Percentiles rank a stretch among this genome's conserved stretches.
Evolutionary conservation across 73 alveolate species (phyloP).

Genomic region (Tetrahymena thermophila): DNA sequence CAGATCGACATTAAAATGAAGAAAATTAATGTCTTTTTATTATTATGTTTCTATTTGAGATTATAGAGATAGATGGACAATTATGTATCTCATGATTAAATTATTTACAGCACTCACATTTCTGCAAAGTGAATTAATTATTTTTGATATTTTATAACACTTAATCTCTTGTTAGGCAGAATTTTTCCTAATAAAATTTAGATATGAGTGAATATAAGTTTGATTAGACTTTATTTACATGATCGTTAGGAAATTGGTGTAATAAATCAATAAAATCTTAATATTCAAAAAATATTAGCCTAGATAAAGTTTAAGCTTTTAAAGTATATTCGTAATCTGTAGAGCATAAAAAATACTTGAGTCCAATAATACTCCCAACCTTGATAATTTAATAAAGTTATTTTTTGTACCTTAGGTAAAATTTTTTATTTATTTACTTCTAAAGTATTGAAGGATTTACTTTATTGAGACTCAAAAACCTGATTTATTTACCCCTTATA

Average conservation of each 20-base stretch:
- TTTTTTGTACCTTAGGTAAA: too few relatives aligned
- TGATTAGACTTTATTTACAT: not conserved
- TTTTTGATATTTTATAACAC: not conserved
- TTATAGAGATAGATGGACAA: not conserved
- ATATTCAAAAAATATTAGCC: not conserved
- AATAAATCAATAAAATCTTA: not conserved
- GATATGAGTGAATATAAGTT: too few relatives aligned
- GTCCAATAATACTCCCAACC: not conserved
- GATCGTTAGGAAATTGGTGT: not conserved
- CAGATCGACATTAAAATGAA: not conserved
- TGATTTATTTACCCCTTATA: not conserved
- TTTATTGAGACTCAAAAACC: not conserved
- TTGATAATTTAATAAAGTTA: too few relatives aligned
- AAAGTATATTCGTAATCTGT: not conserved
- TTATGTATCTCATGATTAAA: not conserved
- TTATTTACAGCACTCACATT: not conserved
- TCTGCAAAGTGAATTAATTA: not conserved
- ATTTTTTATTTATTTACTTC: too few relatives aligned
- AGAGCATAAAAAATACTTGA: not conserved
- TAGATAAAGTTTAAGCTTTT: not conserved
- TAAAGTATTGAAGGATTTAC: not conserved
- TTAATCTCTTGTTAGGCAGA: not conserved
- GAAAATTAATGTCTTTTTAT: not conserved
- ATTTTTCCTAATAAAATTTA: not conserved
- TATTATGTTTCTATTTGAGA: not conserved